A percentile compares a stretch with the other conserved stretches of the same genome.
phyloP scores from a whole-genome alignment of 192 early-diverging fungal genomes.

The Chytriomyces confervae region DNA sequence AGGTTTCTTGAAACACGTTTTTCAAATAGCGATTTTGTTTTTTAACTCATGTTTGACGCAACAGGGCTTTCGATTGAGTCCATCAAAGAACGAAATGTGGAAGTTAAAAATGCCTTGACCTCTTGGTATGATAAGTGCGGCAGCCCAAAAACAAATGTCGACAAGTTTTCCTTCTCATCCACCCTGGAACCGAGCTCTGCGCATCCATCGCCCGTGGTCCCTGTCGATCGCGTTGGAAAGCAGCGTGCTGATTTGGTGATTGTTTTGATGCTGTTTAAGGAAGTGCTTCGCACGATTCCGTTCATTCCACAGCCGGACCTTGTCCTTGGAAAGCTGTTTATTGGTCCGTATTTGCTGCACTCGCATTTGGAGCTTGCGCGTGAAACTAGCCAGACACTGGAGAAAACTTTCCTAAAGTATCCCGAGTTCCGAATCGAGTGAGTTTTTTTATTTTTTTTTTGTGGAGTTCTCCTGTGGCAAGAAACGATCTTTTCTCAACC shows the following conservation, averaged over 20 bases:
- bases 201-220: neutral
- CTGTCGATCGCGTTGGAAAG: slow-evolving; percentile 28
- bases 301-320: slow-evolving; percentile 54
- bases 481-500: neutral
- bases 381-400: slow-evolving; percentile 41
- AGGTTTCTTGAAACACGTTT: slow-evolving; percentile 10
- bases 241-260: slow-evolving; percentile 36
- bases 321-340: slow-evolving; percentile 50
- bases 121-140: slow-evolving; percentile 40
- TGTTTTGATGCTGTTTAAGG: slow-evolving; percentile 45
- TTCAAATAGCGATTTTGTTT: neutral
- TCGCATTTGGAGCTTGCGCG: slow-evolving; percentile 40
- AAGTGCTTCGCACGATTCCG: slow-evolving; percentile 48
- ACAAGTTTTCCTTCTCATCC: slow-evolving; percentile 38
- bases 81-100: slow-evolving; percentile 35
- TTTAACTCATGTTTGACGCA: neutral
- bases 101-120: slow-evolving; percentile 27
- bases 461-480: neutral
- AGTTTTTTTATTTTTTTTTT: slow-evolving; percentile 13
- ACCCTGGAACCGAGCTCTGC: slow-evolving; percentile 6
- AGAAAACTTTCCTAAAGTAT: slow-evolving; percentile 44
- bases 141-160: slow-evolving; percentile 18
- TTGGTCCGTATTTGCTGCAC: slow-evolving; percentile 56
- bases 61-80: neutral
- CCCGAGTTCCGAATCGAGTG: slow-evolving; percentile 51